Percentiles rank a stretch among this genome's conserved stretches.
Evolutionary conservation across 2,329 filamentous ascomycete genomes (phyloP).

Genomic region (Cladosporium colombiae): DNA sequence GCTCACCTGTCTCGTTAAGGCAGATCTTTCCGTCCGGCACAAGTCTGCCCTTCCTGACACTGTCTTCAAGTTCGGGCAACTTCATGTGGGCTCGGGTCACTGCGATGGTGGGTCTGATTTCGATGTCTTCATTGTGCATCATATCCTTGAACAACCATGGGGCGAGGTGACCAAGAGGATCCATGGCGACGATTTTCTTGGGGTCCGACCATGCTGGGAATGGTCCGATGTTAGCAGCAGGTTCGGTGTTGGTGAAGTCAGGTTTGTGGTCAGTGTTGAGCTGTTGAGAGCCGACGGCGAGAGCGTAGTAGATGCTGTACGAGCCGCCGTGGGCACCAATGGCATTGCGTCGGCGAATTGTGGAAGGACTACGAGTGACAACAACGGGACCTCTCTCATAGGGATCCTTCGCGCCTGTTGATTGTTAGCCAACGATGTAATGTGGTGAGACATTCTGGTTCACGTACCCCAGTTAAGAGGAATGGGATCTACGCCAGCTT

Average conservation of each 20-base stretch:
- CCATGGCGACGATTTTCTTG: slow-evolving; percentile 97
- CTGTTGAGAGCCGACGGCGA: slow-evolving; percentile 89
- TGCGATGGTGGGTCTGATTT: slow-evolving; percentile 83
- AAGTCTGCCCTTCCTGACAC: slow-evolving; percentile 76
- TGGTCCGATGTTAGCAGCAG: slow-evolving; percentile 83
- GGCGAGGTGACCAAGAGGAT: slow-evolving; percentile 84
- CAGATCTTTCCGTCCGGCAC: slow-evolving; percentile 84
- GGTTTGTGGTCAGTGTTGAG: slow-evolving; percentile 78
- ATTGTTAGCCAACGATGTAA: neutral
- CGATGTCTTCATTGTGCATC: slow-evolving; percentile 76
- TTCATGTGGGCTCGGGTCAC: slow-evolving; percentile 94
- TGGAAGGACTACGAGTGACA: slow-evolving; percentile 73
- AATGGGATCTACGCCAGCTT: slow-evolving; percentile 90
- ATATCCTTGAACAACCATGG: slow-evolving; percentile 80
- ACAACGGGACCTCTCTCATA: slow-evolving; percentile 80
- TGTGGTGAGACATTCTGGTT: neutral
- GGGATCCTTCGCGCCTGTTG: slow-evolving; percentile 65
- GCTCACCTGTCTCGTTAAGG: slow-evolving; percentile 79
- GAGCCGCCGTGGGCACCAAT: slow-evolving; percentile 80
- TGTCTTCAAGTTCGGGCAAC: slow-evolving; percentile 90
- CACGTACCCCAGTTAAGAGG: slow-evolving; percentile 72
- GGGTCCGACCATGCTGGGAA: slow-evolving; percentile 86
- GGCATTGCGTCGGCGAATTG: slow-evolving; percentile 76
- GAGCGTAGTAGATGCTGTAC: slow-evolving; percentile 92
- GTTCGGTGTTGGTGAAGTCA: slow-evolving; percentile 83